These are phyloP conservation scores for Carex parvula DNA, from an alignment of 176 grass and related monocot species.

Conservation along the genomic window DNA sequence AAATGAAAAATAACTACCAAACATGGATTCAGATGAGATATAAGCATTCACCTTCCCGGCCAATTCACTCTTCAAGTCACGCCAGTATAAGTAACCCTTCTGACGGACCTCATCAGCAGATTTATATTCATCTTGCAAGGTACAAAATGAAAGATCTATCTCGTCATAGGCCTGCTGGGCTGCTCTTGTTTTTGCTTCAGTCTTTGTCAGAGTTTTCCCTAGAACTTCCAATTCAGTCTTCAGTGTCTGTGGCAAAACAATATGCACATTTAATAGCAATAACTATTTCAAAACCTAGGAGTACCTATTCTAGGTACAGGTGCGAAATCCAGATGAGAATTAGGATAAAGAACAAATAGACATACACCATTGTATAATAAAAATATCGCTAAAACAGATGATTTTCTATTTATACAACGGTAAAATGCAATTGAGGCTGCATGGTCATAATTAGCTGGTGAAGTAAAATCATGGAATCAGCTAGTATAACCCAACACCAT, in stretches of 20 bases:
- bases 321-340: constrained; percentile 11
- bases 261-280: constrained; percentile 21
- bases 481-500: not conserved
- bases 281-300: not conserved
- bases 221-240: constrained; percentile 81
- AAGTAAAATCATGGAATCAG: constrained; percentile 1
- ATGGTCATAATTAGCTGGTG: not conserved
- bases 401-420: not conserved
- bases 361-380: not conserved
- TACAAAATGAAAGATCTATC: constrained; percentile 32
- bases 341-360: not conserved
- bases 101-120: constrained; percentile 68
- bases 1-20: constrained; percentile 22
- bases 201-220: constrained; percentile 47
- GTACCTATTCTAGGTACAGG: not conserved
- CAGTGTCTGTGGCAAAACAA: constrained; percentile 48
- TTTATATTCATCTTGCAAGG: constrained; percentile 52
- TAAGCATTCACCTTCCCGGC: constrained; percentile 50
- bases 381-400: not conserved
- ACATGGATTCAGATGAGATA: not conserved
- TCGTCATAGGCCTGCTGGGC: constrained; percentile 56
- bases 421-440: not conserved
- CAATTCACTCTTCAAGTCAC: constrained; percentile 49
- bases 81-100: constrained; percentile 56
- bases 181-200: constrained; percentile 55